Base-by-base conservation (phyloP, 306 rosid species). In the Prosopis cineraria region DNA sequence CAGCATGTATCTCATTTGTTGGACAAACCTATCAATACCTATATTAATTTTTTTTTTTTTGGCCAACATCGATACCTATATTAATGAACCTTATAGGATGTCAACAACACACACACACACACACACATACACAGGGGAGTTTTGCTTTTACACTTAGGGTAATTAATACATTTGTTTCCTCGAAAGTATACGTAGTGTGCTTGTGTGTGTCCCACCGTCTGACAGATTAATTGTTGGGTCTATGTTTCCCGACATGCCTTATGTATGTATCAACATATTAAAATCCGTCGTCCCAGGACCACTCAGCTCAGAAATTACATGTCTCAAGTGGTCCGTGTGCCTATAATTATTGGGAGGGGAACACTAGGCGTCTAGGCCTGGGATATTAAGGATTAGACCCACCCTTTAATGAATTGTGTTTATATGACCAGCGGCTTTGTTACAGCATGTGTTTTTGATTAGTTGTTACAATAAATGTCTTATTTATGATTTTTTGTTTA, bases 191-290 rank as follows among this genome's bases (percentile, higher is more conserved):
- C n/a, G n/a, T n/a, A n/a, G n/a, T n/a, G n/a, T n/a, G n/a, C n/a
- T n/a, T n/a, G n/a, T n/a, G 40, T 37, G 8, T 9, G 47, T 72
- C 63, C 64, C 19, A n/a, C n/a, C n/a, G n/a, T n/a, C 64, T n/a
- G 60, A 55, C 45, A 11, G 70, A 58, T 40, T 60, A 75, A 78
- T 84, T 60, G 77, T 60, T 64, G 78, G 75, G 73, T 68, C 70
- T 13, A 1, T 40, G 40, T 44, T 43, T 30, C 22, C 67, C 67
- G 30, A 60, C 67, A 27, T 24, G 24, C 4, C 58, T 48, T n/a
- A 4, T 4, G 22, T 1, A n/a, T n/a, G n/a, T n/a, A n/a, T 17
- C 9, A 16, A 47, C 8, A 47, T 16, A 17, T 16, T 16, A 14
- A 45, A 11, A 41, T 41, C 22, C 8, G 3, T 48, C n/a, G n/a